phyloP scores from a whole-genome alignment of 2,329 filamentous ascomycete genomes.

The Diaporthe citri region DNA sequence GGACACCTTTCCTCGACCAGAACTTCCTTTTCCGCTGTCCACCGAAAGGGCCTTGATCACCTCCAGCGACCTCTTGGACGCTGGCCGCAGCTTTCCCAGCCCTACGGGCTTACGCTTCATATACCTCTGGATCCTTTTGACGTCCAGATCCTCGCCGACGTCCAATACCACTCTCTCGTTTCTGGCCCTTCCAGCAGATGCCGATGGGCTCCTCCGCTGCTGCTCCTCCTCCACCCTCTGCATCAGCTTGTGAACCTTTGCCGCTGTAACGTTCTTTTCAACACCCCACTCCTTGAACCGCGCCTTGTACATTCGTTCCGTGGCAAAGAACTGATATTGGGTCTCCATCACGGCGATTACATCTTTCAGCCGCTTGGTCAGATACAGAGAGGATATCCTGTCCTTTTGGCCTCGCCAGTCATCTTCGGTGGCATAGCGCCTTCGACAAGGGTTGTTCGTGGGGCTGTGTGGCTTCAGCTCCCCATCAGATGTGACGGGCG shows the following conservation, averaged over 20 bases:
- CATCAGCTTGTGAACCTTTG: conserved; percentile 46
- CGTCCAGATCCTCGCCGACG: neutral
- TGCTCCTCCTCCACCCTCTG: conserved; percentile 44
- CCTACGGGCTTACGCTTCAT: conserved; percentile 37
- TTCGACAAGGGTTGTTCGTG: neutral
- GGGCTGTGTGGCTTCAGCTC: neutral
- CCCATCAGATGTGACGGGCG: neutral
- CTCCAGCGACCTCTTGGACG: conserved; percentile 29
- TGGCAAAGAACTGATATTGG: conserved; percentile 46
- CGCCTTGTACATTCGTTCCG: conserved; percentile 51
- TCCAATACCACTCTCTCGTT: conserved; percentile 28
- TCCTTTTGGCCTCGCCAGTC: conserved; percentile 47
- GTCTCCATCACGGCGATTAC: conserved; percentile 47
- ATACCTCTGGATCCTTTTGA: conserved; percentile 38
- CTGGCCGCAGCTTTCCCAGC: conserved; percentile 10
- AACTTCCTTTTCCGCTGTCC: conserved; percentile 19
- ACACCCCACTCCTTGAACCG: conserved; percentile 51
- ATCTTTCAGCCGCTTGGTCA: conserved; percentile 45
- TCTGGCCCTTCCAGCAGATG: neutral
- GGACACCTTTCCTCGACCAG: conserved; percentile 18
- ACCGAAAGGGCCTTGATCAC: conserved; percentile 34
- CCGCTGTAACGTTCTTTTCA: conserved; percentile 49
- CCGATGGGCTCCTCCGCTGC: neutral
- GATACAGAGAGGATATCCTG: conserved; percentile 47
- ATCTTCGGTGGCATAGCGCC: conserved; percentile 40